Conservation (phyloP, 768 basidiomycete genomes). For the Auriscalpium microsporum region DNA sequence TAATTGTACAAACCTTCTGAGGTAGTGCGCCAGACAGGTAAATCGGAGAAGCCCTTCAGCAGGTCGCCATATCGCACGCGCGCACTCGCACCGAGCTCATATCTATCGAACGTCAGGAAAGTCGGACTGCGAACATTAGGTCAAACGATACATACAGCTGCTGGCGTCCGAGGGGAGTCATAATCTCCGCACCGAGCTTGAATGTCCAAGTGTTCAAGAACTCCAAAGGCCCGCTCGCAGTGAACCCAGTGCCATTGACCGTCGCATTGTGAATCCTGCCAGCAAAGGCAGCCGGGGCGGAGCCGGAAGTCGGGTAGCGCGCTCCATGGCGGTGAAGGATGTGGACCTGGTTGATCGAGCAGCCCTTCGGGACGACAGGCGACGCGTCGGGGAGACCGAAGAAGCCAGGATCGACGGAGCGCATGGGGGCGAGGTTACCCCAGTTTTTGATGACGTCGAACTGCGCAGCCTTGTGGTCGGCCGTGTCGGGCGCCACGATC, state of each 20-base stretch:
- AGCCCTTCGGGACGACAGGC: constrained; percentile 37
- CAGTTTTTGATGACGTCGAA: constrained; percentile 40
- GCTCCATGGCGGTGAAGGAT: constrained; percentile 35
- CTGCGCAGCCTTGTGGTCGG: constrained; percentile 21
- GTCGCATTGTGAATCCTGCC: constrained; percentile 16
- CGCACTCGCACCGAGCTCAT: constrained; percentile 36
- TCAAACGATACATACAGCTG: constrained; percentile 23
- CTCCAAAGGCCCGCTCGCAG: constrained; percentile 27
- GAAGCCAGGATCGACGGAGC: constrained; percentile 33
- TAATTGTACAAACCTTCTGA: constrained; percentile 24
- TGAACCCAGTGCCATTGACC: constrained; percentile 21
- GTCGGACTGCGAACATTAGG: not conserved
- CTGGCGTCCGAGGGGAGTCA: constrained; percentile 40
- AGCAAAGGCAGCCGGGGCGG: constrained; percentile 20
- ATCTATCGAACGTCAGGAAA: constrained; percentile 11
- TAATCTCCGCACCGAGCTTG: constrained; percentile 35
- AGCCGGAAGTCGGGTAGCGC: constrained; percentile 31
- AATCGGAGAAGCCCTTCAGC: constrained; percentile 29
- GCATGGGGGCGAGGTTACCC: constrained; percentile 44
- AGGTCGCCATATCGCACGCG: constrained; percentile 38
- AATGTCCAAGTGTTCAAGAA: constrained; percentile 43
- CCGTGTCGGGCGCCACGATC: constrained; percentile 30
- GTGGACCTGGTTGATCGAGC: constrained; percentile 37
- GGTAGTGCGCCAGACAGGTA: constrained; percentile 42
- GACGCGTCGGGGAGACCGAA: constrained; percentile 42